phyloP scores from a whole-genome alignment of 2,329 filamentous ascomycete species.

The Aspergillus pseudonomiae region DNA sequence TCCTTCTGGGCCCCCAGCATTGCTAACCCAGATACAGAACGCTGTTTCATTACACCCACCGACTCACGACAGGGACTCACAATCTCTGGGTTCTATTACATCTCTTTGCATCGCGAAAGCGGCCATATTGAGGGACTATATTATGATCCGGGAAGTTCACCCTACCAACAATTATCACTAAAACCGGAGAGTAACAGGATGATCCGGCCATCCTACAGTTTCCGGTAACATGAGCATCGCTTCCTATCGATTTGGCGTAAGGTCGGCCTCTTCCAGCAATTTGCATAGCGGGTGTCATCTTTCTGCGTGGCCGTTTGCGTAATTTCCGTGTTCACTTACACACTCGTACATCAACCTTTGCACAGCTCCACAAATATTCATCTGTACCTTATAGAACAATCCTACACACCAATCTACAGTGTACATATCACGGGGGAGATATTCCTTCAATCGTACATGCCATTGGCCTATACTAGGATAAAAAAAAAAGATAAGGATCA shows the following conservation, averaged over 20 bases:
- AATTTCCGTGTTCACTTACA: slow-evolving; percentile 15
- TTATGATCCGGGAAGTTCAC: slow-evolving; percentile 53
- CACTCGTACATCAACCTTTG: slow-evolving; percentile 9
- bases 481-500: neutral
- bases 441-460: neutral
- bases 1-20: neutral
- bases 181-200: slow-evolving; percentile 44
- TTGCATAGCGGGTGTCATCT: slow-evolving; percentile 22
- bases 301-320: neutral
- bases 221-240: slow-evolving; percentile 33
- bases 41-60: slow-evolving; percentile 52
- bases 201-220: slow-evolving; percentile 46
- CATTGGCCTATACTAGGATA: slow-evolving; percentile 2
- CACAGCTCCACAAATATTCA: neutral
- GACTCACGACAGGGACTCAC: slow-evolving; percentile 51
- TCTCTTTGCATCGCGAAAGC: slow-evolving; percentile 49
- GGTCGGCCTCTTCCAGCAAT: neutral
- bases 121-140: slow-evolving; percentile 53
- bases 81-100: slow-evolving; percentile 56
- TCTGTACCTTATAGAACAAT: neutral
- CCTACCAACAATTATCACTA: slow-evolving; percentile 52
- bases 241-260: neutral
- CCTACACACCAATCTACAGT: neutral
- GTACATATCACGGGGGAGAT: neutral
- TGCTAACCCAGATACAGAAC: slow-evolving; percentile 38